Conservation (phyloP, 202 grass and related monocot species). For the Brachypodium distachyon region DNA sequence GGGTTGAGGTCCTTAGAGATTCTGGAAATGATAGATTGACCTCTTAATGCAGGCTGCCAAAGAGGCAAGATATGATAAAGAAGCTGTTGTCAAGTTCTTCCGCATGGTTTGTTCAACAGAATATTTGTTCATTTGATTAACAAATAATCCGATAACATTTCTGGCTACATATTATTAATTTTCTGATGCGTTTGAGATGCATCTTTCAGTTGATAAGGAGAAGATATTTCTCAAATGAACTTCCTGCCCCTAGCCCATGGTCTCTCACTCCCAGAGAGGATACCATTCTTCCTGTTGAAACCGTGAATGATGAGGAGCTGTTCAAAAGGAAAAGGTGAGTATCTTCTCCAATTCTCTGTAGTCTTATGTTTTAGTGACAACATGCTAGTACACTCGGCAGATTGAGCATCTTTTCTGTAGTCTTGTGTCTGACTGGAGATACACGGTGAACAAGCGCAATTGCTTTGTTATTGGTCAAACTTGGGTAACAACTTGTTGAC, state of each 20-base stretch:
- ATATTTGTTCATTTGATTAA: neutral
- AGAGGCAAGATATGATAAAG: constrained; percentile 95
- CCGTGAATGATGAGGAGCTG: constrained; percentile 54
- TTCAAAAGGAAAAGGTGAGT: constrained; percentile 77
- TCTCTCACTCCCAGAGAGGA: constrained; percentile 41
- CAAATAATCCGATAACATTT: neutral
- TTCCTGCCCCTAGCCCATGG: constrained; percentile 64
- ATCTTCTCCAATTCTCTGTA: neutral
- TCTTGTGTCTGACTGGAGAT: neutral
- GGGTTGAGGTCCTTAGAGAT: neutral
- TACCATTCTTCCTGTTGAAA: constrained; percentile 56
- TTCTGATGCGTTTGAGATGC: constrained; percentile 17
- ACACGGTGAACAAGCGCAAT: neutral
- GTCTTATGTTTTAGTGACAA: neutral
- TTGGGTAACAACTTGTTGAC: neutral
- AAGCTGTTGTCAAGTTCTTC: constrained; percentile 90
- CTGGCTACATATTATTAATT: neutral
- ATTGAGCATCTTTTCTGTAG: neutral
- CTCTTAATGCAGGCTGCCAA: constrained; percentile 70
- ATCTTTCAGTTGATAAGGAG: constrained; percentile 89
- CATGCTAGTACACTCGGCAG: neutral
- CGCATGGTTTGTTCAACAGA: constrained; percentile 56
- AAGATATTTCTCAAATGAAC: constrained; percentile 83
- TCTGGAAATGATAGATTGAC: constrained; percentile 22
- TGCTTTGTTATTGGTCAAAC: neutral